These are phyloP conservation scores for Mycena kentingensis DNA, from an alignment of 768 basidiomycete genomes.

Conservation along the genomic window DNA sequence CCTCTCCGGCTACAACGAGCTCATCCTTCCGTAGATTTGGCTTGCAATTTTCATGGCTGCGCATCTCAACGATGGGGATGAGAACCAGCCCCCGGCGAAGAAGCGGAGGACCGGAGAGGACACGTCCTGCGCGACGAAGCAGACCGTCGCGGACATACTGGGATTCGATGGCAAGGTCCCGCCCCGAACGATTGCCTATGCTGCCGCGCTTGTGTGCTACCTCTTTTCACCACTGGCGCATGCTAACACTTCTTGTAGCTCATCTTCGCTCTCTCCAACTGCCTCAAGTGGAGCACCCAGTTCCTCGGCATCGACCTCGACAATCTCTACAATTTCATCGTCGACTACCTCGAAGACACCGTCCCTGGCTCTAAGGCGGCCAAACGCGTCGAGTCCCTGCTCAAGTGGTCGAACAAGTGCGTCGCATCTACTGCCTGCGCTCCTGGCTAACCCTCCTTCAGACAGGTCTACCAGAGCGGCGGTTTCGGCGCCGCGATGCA, in stretches of 20 bases:
- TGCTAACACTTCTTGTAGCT: not conserved
- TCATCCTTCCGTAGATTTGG: not conserved
- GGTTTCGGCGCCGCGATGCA: not conserved
- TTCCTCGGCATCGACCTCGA: not conserved
- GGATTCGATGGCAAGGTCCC: slow-evolving; percentile 14
- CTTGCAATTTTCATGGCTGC: slow-evolving; percentile 5
- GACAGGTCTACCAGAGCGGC: not conserved
- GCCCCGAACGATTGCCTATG: slow-evolving; percentile 11
- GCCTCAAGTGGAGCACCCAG: not conserved
- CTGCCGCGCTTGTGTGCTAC: not conserved
- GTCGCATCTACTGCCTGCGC: not conserved
- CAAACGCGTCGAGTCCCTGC: not conserved
- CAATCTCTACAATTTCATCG: not conserved
- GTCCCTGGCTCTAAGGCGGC: not conserved
- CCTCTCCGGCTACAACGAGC: not conserved
- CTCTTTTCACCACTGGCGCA: not conserved
- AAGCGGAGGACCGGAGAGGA: not conserved
- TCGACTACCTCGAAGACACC: not conserved
- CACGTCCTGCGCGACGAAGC: not conserved
- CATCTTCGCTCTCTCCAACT: slow-evolving; percentile 2
- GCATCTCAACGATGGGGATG: not conserved
- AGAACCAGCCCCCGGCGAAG: slow-evolving; percentile 2
- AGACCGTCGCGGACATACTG: slow-evolving; percentile 3
- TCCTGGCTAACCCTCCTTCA: not conserved
- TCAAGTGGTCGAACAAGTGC: not conserved